Evolutionary conservation across 176 grass and related monocot species (phyloP).

Genomic region (Oryza officinalis): DNA sequence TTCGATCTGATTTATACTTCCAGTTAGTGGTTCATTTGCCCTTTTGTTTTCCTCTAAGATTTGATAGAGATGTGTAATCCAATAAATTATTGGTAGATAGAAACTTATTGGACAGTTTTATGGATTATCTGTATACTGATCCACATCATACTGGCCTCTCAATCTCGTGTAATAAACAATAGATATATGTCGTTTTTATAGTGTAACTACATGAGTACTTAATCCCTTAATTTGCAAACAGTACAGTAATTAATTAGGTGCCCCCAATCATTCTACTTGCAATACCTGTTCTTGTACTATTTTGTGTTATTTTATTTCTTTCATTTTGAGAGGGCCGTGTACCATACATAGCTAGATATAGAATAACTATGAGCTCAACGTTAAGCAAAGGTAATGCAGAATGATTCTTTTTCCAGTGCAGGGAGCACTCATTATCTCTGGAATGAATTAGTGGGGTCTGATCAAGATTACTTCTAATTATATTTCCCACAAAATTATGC

Average conservation of each 20-base stretch:
- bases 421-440: constrained; percentile 44
- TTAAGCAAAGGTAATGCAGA: constrained; percentile 28
- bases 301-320: not conserved
- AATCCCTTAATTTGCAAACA: constrained; percentile 20
- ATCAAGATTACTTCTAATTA: constrained; percentile 33
- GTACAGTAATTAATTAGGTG: constrained; percentile 18
- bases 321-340: not conserved
- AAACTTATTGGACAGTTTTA: constrained; percentile 1
- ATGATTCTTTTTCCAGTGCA: constrained; percentile 57
- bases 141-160: not conserved
- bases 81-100: constrained; percentile 28
- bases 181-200: not conserved
- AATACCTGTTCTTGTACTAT: constrained; percentile 14
- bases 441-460: constrained; percentile 45
- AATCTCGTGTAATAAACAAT: not conserved
- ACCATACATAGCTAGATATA: not conserved
- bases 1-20: constrained; percentile 20
- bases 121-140: not conserved
- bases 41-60: constrained; percentile 22
- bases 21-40: constrained; percentile 16
- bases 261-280: not conserved
- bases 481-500: constrained; percentile 35
- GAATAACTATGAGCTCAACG: constrained; percentile 6
- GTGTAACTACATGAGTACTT: not conserved
- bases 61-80: constrained; percentile 36